Evolutionary conservation across 805 yeast species (phyloP).

Genomic region (Pichia kluyveri): DNA sequence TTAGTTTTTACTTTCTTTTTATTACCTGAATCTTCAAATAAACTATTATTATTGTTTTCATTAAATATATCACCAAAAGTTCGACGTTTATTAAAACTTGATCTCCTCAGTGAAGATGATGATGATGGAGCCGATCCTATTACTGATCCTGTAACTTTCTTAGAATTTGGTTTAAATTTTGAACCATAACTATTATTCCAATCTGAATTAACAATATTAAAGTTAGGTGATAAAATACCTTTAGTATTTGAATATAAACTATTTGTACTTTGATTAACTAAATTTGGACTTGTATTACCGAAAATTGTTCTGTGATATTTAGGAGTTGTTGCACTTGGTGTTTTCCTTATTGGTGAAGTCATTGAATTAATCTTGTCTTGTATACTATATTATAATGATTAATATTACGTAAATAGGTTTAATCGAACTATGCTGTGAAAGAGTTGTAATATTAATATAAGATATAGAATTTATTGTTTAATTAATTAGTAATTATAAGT

Average conservation of each 20-base stretch:
- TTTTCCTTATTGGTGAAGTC: not conserved
- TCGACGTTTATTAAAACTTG: constrained; percentile 4
- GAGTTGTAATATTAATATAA: not conserved
- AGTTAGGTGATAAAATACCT: constrained; percentile 26
- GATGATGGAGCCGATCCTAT: not conserved
- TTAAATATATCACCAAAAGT: constrained; percentile 9
- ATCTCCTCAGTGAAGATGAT: constrained; percentile 1
- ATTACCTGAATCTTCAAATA: not conserved
- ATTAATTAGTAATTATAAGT: too few species aligned
- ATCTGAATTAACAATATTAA: constrained; percentile 27
- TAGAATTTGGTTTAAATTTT: not conserved
- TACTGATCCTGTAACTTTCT: not conserved
- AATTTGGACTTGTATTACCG: constrained; percentile 25
- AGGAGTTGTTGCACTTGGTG: constrained; percentile 1
- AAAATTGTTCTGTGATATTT: constrained; percentile 23
- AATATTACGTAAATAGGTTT: not conserved
- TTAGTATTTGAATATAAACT: constrained; percentile 22
- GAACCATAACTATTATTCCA: constrained; percentile 15
- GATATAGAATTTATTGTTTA: too few species aligned
- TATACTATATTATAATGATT: not conserved
- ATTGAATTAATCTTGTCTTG: not conserved
- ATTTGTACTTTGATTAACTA: constrained; percentile 18
- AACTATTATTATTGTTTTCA: constrained; percentile 1
- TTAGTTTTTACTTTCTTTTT: not conserved
- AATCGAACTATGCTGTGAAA: not conserved